These are phyloP conservation scores for Phalaenopsis equestris DNA, from an alignment of 106 monocot species.

Conservation along the genomic window DNA sequence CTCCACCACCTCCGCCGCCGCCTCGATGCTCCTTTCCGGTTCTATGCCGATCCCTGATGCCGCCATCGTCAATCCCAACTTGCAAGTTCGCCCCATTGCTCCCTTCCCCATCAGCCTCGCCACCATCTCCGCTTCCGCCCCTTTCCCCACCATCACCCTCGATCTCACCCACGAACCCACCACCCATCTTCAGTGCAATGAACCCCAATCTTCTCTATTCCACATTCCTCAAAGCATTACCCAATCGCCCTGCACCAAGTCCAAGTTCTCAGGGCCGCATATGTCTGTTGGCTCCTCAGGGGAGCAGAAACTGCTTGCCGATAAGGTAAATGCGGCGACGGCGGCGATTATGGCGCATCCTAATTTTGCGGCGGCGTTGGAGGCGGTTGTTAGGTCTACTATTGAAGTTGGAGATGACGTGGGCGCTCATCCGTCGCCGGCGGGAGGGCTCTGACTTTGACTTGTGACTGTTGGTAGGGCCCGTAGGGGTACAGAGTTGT, in stretches of 20 bases:
- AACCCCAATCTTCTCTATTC: constrained; percentile 20
- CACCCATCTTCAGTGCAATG: constrained; percentile 5
- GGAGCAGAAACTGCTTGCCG: constrained; percentile 19
- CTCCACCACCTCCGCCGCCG: constrained; percentile 55
- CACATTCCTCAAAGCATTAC: constrained; percentile 33
- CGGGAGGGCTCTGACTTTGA: too few species aligned
- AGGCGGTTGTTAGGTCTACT: constrained; percentile 62
- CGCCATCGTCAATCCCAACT: constrained; percentile 31
- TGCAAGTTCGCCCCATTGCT: constrained; percentile 22
- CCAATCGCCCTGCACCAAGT: constrained; percentile 41
- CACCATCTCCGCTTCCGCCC: constrained; percentile 82
- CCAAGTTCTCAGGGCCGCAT: constrained; percentile 70
- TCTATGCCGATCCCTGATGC: constrained; percentile 28
- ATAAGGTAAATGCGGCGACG: constrained; percentile 52
- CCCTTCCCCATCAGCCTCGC: constrained; percentile 82
- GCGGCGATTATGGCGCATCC: constrained; percentile 58
- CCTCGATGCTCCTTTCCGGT: constrained; percentile 55
- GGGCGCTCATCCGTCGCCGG: too few species aligned
- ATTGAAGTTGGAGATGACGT: constrained; percentile 15
- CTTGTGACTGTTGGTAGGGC: too few species aligned
- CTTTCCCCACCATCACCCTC: constrained; percentile 87
- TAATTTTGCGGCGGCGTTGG: constrained; percentile 51
- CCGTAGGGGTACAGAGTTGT: too few species aligned
- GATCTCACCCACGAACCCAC: constrained; percentile 59
- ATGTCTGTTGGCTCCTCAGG: constrained; percentile 18